A percentile compares a stretch with the other conserved stretches of the same genome.
Evolutionary conservation across 2,329 filamentous ascomycete species (phyloP).

Genomic region (Clonostachys solani): DNA sequence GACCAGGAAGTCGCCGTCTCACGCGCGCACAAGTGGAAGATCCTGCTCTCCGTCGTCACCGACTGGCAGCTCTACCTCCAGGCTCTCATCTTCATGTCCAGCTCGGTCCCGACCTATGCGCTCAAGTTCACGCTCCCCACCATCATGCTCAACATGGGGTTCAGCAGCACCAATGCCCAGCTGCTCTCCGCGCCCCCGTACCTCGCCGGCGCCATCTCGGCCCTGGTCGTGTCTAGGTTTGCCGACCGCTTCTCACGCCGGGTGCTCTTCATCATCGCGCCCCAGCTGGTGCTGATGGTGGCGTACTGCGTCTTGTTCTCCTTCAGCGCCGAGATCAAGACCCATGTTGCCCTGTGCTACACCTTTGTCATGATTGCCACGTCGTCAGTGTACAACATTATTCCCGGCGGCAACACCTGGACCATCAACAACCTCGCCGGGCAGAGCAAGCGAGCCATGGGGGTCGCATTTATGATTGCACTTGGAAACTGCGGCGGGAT

Average conservation of each 20-base stretch:
- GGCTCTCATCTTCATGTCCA: slow-evolving; percentile 28
- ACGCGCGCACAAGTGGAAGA: background rate
- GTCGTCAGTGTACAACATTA: slow-evolving; percentile 28
- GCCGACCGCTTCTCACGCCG: slow-evolving; percentile 4
- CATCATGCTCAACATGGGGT: slow-evolving; percentile 33
- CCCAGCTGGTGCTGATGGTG: slow-evolving; percentile 1
- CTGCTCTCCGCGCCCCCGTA: slow-evolving; percentile 27
- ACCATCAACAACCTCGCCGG: slow-evolving; percentile 25
- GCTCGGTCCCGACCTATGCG: slow-evolving; percentile 23
- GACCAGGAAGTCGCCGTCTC: background rate
- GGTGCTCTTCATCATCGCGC: slow-evolving; percentile 5
- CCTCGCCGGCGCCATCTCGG: slow-evolving; percentile 4
- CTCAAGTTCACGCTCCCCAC: slow-evolving; percentile 22
- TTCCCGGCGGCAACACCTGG: slow-evolving; percentile 27
- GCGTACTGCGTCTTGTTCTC: slow-evolving; percentile 15
- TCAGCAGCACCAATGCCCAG: slow-evolving; percentile 17
- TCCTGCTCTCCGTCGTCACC: slow-evolving; percentile 16
- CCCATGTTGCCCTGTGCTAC: slow-evolving; percentile 29
- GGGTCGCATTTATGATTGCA: slow-evolving; percentile 24
- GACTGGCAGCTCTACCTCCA: slow-evolving; percentile 36
- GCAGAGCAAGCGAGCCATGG: slow-evolving; percentile 24
- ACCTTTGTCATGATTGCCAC: slow-evolving; percentile 30
- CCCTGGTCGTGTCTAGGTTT: slow-evolving; percentile 1
- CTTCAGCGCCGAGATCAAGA: slow-evolving; percentile 18
- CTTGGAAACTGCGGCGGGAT: slow-evolving; percentile 13